These are phyloP conservation scores for Rhizophora mangle DNA, from an alignment of 345 rosid genomes.

Conservation along the genomic window DNA sequence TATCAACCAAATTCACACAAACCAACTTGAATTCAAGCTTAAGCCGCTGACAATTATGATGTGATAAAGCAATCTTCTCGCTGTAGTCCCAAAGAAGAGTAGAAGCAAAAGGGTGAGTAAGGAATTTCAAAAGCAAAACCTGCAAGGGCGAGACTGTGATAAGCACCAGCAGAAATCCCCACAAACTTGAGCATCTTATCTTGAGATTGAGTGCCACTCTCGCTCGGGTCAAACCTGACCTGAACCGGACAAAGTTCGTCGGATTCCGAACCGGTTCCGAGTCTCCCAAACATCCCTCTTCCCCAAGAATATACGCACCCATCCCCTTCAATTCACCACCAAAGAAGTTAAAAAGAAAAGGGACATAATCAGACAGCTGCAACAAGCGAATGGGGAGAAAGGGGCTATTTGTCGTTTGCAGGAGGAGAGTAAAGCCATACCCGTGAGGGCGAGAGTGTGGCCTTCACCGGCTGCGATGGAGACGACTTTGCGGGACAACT, in stretches of 20 bases:
- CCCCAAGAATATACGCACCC: conserved; percentile 87
- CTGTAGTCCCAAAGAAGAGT: too few species aligned
- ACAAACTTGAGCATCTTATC: conserved; percentile 46
- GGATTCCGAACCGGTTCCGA: conserved; percentile 66
- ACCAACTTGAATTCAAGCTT: too few species aligned
- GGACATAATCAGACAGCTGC: neutral
- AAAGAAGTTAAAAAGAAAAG: neutral
- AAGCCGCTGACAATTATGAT: too few species aligned
- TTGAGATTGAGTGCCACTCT: conserved; percentile 4
- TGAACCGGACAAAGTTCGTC: conserved; percentile 67
- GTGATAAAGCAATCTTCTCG: too few species aligned
- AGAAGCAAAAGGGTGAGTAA: too few species aligned
- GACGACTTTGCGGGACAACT: conserved; percentile 41
- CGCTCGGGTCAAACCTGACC: conserved; percentile 35
- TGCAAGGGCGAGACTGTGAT: conserved; percentile 81
- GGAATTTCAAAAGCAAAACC: conserved; percentile 34
- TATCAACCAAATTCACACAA: too few species aligned
- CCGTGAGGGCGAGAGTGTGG: conserved; percentile 74
- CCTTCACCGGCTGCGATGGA: conserved; percentile 75
- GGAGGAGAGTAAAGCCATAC: conserved; percentile 26
- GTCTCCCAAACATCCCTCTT: conserved; percentile 90
- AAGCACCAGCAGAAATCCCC: conserved; percentile 82
- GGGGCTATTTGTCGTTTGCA: neutral
- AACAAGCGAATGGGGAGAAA: neutral
- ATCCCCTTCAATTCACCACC: conserved; percentile 47